A percentile compares a stretch with the other conserved stretches of the same genome.
These are phyloP conservation scores for Carpinus viminea DNA, from an alignment of 306 rosid species.

Conservation along the genomic window DNA sequence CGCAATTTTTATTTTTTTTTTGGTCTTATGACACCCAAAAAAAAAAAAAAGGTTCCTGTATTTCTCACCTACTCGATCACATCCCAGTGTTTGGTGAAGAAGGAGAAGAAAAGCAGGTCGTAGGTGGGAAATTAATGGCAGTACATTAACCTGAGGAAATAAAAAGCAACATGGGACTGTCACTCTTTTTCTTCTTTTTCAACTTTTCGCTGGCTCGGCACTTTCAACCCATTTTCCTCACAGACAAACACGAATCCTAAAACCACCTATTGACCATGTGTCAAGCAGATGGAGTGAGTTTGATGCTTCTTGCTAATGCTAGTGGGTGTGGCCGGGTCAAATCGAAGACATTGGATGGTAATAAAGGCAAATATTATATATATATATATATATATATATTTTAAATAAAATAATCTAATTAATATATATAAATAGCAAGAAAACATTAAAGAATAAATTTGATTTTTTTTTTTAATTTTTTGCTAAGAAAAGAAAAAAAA, in stretches of 20 bases:
- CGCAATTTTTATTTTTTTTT: too few relatives aligned
- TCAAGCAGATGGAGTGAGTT: constrained; percentile 6
- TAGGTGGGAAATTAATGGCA: constrained; percentile 8
- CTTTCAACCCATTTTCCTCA: neutral
- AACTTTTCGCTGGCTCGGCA: neutral
- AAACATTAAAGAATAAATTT: too few relatives aligned
- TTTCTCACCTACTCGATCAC: neutral
- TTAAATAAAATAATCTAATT: too few relatives aligned
- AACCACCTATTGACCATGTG: constrained; percentile 23
- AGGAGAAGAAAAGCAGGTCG: neutral
- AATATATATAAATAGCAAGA: too few relatives aligned
- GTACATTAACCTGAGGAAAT: neutral
- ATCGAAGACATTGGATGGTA: constrained; percentile 6
- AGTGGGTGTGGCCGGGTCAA: constrained; percentile 35
- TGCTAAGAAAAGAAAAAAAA: too few relatives aligned
- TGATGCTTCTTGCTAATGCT: constrained; percentile 6
- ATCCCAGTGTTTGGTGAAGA: constrained; percentile 31
- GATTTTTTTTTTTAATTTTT: too few relatives aligned
- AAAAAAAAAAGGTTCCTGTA: too few relatives aligned
- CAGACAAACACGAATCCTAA: neutral
- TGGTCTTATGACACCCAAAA: too few relatives aligned
- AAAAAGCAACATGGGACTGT: neutral
- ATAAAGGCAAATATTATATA: constrained; percentile 44
- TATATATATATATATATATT: too few relatives aligned
- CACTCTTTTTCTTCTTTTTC: neutral